Evolutionary conservation across 441 rosid species (phyloP), one percentile per base, ranked within the genome.

Genomic region (Pelargonium fulgidum): DNA sequence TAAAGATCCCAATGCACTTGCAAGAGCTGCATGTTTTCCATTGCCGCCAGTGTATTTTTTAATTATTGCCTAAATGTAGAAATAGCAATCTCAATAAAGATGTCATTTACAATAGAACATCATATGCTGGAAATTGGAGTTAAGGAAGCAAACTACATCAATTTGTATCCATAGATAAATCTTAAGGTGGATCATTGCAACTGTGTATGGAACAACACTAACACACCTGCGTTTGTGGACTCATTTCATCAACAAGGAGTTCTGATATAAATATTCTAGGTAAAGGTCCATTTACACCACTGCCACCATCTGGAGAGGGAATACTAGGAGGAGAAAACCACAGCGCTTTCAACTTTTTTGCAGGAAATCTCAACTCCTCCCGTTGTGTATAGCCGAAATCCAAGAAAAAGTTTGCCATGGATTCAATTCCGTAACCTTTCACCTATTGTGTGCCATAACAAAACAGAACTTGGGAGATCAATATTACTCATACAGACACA

Each of bases 261-360:
- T 93, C 97, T 0, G 98, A 93, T 75, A 93, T 88, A 62, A 93
- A 93, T 54, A 89, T 76, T 80, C 98, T 83, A 0, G 97, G 97
- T 54, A 91, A 78, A 72, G 98, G 96, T 6, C 96, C 97, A 62
- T 80, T 62, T 50, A 83, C 80, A 26, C 96, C 87, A 52, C 78
- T 78, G 56, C 93, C 92, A 65, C 71, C 78, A 67, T 77, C 80
- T 39, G 70, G 56, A 56, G 12, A 61, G 44, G 81, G 73, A 80
- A 36, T 66, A 72, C 65, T 29, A 47, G 97, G 98, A 72, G 97
- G 98, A 10, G 98, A 82, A 84, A 91, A 89, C 98, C 98, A 93
- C 62, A 93, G 71, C 10, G 98, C 98, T 78, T 85, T 87, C 69
- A 93, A 78, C 72, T 93, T 91, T 77, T 93, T 93, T 0, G 91